Conservation (phyloP, 306 rosid species). For the Lathyrus sativus region DNA sequence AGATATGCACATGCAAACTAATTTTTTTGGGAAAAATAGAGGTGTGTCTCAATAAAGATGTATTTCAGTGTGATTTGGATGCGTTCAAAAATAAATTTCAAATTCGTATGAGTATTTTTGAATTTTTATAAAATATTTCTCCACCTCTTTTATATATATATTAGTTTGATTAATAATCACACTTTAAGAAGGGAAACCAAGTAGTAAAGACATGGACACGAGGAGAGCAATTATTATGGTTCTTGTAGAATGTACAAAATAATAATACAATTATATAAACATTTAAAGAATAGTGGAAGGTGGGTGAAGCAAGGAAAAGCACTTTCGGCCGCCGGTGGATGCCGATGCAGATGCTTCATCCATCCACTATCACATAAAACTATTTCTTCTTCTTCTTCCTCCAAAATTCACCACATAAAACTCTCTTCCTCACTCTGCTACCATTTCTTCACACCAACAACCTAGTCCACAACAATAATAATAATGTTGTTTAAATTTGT, state of each 20-base stretch:
- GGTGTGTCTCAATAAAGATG: too few species aligned
- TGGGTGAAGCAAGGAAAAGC: slow-evolving; percentile 4
- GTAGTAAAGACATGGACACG: slow-evolving; percentile 8
- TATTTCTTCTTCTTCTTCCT: not conserved
- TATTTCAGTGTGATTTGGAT: too few species aligned
- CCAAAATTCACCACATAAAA: not conserved
- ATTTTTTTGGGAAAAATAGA: too few species aligned
- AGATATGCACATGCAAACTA: too few species aligned
- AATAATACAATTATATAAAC: not conserved
- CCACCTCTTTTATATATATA: too few species aligned
- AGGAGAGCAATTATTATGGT: slow-evolving; percentile 3
- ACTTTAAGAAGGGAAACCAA: not conserved
- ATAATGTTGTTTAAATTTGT: slow-evolving; percentile 64
- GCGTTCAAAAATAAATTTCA: too few species aligned
- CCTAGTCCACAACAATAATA: not conserved
- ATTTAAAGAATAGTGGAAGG: not conserved
- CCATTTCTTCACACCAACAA: not conserved
- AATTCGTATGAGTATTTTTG: too few species aligned
- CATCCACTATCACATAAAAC: not conserved
- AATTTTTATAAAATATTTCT: too few species aligned
- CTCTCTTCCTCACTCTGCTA: too few species aligned
- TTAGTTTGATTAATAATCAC: too few species aligned
- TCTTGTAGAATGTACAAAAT: not conserved
- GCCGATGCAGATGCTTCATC: not conserved
- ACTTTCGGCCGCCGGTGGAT: slow-evolving; percentile 27